Evolutionary conservation across 2,329 filamentous ascomycete species (phyloP).

Genomic region (Diatrype stigma): DNA sequence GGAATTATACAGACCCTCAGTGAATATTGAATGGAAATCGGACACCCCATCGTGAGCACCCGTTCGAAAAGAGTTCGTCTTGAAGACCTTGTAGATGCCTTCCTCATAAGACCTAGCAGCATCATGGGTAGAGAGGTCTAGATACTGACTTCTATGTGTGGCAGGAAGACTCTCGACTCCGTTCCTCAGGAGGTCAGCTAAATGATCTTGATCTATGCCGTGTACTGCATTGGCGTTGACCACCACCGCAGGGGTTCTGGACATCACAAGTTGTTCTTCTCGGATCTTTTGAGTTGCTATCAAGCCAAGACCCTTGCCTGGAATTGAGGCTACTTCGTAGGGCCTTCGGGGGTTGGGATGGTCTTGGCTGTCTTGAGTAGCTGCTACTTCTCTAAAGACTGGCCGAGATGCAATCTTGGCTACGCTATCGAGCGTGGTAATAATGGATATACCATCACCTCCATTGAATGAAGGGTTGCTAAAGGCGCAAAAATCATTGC

Average conservation of each 20-base stretch:
- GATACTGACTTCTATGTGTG: slow-evolving; percentile 16
- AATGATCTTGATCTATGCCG: slow-evolving; percentile 10
- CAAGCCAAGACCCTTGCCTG: slow-evolving; percentile 29
- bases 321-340: slow-evolving; percentile 21
- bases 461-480: slow-evolving; percentile 18
- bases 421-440: slow-evolving; percentile 22
- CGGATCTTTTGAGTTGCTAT: slow-evolving; percentile 24
- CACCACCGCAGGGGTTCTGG: slow-evolving; percentile 27
- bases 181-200: slow-evolving; percentile 20
- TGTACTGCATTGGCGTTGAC: slow-evolving; percentile 24
- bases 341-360: neutral
- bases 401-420: slow-evolving; percentile 10
- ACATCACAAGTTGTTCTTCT: slow-evolving; percentile 24
- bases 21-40: slow-evolving; percentile 28
- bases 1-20: slow-evolving; percentile 22
- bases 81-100: slow-evolving; percentile 26
- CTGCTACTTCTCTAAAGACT: neutral
- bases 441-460: slow-evolving; percentile 22
- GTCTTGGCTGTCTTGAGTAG: neutral
- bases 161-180: slow-evolving; percentile 22
- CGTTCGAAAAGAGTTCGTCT: slow-evolving; percentile 28
- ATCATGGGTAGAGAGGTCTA: slow-evolving; percentile 25
- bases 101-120: slow-evolving; percentile 11
- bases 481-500: slow-evolving; percentile 20
- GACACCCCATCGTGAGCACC: slow-evolving; percentile 16